Percentiles rank a stretch among this genome's conserved stretches.
Evolutionary conservation across 768 basidiomycete species (phyloP).

Genomic region (Cystofilobasidium macerans): DNA sequence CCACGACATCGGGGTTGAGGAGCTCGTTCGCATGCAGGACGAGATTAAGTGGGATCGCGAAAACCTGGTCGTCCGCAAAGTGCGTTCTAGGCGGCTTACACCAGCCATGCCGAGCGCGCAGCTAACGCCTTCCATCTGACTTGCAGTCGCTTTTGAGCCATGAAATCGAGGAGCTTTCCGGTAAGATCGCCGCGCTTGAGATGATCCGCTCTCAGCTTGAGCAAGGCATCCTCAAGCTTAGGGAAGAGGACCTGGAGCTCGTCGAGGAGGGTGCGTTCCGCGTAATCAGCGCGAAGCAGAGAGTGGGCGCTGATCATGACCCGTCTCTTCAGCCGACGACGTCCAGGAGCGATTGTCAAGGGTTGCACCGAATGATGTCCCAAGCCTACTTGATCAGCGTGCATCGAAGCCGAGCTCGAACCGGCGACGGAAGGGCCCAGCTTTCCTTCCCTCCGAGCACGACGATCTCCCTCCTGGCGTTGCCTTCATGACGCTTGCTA

Average conservation of each 20-base stretch:
- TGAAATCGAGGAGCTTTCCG: slow-evolving; percentile 79
- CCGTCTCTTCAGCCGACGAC: slow-evolving; percentile 59
- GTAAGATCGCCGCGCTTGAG: slow-evolving; percentile 78
- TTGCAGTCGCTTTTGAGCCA: slow-evolving; percentile 65
- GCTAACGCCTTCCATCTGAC: not conserved
- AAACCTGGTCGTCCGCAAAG: slow-evolving; percentile 77
- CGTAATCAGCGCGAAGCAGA: not conserved
- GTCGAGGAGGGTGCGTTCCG: slow-evolving; percentile 74
- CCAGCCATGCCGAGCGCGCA: not conserved
- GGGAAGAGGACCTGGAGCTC: slow-evolving; percentile 93
- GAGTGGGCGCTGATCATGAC: not conserved
- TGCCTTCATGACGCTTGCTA: slow-evolving; percentile 89
- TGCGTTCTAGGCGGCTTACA: slow-evolving; percentile 40
- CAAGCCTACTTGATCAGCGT: not conserved
- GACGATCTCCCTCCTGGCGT: slow-evolving; percentile 86
- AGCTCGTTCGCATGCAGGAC: slow-evolving; percentile 66
- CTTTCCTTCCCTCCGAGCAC: slow-evolving; percentile 93
- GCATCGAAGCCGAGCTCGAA: not conserved
- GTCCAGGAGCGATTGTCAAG: slow-evolving; percentile 53
- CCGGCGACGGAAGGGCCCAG: slow-evolving; percentile 47
- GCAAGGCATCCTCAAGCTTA: slow-evolving; percentile 67
- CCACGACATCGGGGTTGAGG: slow-evolving; percentile 67
- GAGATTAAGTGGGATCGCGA: slow-evolving; percentile 88
- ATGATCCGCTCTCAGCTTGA: slow-evolving; percentile 68
- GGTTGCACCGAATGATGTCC: slow-evolving; percentile 3